Conservation (phyloP, 2,329 filamentous ascomycete genomes). For the Orbilia javanica region DNA sequence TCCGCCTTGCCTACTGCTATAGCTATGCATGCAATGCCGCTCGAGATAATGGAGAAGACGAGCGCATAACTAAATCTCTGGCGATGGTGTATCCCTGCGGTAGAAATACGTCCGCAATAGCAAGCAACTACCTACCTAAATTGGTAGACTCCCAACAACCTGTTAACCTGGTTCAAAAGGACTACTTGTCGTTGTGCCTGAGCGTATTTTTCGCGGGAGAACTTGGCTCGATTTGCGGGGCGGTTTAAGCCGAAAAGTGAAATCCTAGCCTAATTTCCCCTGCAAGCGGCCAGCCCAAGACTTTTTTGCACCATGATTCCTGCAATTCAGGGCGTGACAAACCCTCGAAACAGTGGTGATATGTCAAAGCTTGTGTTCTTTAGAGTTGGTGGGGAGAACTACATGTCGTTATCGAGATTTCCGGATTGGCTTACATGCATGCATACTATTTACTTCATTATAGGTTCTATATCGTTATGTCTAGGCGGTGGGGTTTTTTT, state of each 20-base stretch:
- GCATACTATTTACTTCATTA: neutral
- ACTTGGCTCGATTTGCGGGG: conserved; percentile 38
- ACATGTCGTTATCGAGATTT: neutral
- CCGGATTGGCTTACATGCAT: neutral
- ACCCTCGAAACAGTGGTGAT: neutral
- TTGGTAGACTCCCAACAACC: neutral
- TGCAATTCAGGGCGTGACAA: neutral
- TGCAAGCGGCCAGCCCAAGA: conserved; percentile 4
- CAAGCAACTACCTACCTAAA: no score
- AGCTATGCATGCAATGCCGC: neutral
- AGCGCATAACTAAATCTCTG: conserved; percentile 10
- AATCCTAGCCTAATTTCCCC: conserved; percentile 20
- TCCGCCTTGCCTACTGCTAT: neutral
- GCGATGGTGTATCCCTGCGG: conserved; percentile 5
- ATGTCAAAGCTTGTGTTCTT: neutral
- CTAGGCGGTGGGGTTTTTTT: neutral
- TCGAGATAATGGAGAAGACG: conserved; percentile 6
- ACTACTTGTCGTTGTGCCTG: conserved; percentile 15
- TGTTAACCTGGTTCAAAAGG: neutral
- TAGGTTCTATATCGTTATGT: no score
- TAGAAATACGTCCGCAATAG: neutral
- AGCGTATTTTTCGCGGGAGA: conserved; percentile 6
- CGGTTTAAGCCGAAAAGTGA: conserved; percentile 46
- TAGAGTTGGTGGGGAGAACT: neutral
- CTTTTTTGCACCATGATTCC: neutral